Evolutionary conservation across 192 early-diverging fungal species (phyloP), one percentile per base, ranked within the genome.

Genomic region (Phycomyces nitens): DNA sequence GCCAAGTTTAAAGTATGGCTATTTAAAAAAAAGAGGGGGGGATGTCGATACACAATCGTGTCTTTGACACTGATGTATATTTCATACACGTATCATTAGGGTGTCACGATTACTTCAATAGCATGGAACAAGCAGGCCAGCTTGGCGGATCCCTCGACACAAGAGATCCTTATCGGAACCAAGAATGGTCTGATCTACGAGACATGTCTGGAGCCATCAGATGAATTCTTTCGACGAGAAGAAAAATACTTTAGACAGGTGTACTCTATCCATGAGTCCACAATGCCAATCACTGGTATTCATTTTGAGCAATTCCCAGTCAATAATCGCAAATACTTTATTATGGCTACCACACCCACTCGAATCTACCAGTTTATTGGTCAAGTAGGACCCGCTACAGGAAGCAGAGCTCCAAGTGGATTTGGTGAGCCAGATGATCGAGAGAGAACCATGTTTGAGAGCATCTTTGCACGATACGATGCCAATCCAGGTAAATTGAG

Each of bases 351-450:
- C 7, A 96, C 96, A 0, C 82, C 91, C 0, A 93, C 82, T 0
- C 84, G 89, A n/a, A 78, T 99, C 18, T 99, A 99, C 70, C 94
- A 96, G 66, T 90, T 96, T 47, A 81, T 97, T 62, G 95, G 94
- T 0, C 72, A 77, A 1, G 81, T 82, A 10, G 78, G 80, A 20
- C 68, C 82, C 27, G 27, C 38, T 5, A 51, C 16, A 39, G 62
- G 53, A 43, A 65, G 42, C 15, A 41, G 23, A 34, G 41, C 62
- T 18, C 53, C 56, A 3, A 60, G 38, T 34, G 38, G 38, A 54
- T 47, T 55, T 49, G 34, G 26, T 53, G 63, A 47, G 11, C 12
- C 44, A 18, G 75, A 71, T 3, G 79, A 81, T 22, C 84, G 83
- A 22, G 81, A 81, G 18, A 66, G 63, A 23, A 78, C 84, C 9